These are phyloP conservation scores for Chaetomium tenue DNA, from an alignment of 495 filamentous ascomycete species.

Conservation along the genomic window DNA sequence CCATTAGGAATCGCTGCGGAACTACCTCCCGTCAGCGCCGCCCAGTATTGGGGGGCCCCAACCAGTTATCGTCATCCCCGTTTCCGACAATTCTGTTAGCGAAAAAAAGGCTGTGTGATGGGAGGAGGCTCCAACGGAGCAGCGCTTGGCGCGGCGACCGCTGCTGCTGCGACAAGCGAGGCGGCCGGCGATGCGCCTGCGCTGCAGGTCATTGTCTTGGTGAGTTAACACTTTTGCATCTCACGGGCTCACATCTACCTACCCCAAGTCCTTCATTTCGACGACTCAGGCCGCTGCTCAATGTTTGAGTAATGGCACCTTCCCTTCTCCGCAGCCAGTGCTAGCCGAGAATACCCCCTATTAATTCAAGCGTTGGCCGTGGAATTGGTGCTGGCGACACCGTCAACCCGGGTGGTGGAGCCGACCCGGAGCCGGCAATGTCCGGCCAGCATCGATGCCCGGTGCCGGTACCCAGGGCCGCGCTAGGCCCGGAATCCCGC, in stretches of 20 bases:
- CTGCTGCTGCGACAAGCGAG: slow-evolving; percentile 15
- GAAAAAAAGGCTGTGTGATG: not conserved
- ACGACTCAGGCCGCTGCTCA: not conserved
- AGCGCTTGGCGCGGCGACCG: slow-evolving; percentile 1
- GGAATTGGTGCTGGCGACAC: not conserved
- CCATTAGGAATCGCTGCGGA: not conserved
- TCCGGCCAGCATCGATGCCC: not conserved
- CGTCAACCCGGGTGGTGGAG: not conserved
- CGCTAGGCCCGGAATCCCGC: not conserved
- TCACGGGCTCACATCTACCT: not conserved
- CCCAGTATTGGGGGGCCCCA: not conserved
- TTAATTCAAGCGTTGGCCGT: not conserved
- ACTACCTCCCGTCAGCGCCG: not conserved
- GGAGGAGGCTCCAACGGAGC: slow-evolving; percentile 11
- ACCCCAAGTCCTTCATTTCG: not conserved
- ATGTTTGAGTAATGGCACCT: not conserved
- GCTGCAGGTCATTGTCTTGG: slow-evolving; percentile 77
- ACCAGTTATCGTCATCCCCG: not conserved
- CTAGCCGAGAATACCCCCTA: not conserved
- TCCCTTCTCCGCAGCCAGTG: not conserved
- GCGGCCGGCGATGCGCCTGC: slow-evolving; percentile 40
- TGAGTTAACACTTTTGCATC: slow-evolving; percentile 47
- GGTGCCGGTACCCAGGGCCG: not conserved
- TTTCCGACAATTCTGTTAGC: not conserved
- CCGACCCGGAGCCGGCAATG: not conserved